Conservation (phyloP, 441 rosid genomes). For the Arabidopsis hybrid region DNA sequence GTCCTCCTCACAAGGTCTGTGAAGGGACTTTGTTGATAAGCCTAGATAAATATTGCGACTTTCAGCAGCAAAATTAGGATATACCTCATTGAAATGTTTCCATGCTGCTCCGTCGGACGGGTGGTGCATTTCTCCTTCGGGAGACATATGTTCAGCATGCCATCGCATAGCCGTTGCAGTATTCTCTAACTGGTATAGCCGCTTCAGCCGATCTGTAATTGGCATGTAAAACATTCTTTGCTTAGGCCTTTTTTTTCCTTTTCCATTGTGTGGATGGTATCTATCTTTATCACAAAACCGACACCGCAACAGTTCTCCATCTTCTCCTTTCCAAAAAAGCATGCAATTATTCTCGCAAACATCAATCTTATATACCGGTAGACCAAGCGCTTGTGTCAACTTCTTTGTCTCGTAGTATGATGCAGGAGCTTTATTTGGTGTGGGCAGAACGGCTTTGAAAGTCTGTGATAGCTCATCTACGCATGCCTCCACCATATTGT, state of each 20-base stretch:
- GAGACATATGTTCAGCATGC: slow-evolving; percentile 2
- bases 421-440: background rate
- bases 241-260: background rate
- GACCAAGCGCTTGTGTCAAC: background rate
- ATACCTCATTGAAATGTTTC: slow-evolving; percentile 8
- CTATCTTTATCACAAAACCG: background rate
- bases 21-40: background rate
- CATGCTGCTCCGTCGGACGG: background rate
- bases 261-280: background rate
- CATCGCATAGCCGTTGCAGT: background rate
- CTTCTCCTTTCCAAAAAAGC: background rate
- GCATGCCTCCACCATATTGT: background rate
- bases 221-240: slow-evolving; percentile 7
- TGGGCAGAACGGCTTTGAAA: background rate
- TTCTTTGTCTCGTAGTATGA: background rate
- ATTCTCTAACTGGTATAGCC: background rate
- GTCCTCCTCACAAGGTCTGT: too few relatives aligned
- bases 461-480: background rate
- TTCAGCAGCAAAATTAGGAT: background rate
- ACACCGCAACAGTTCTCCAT: background rate
- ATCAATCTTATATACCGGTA: slow-evolving; percentile 9
- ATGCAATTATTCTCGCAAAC: slow-evolving; percentile 13
- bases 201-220: background rate
- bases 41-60: background rate
- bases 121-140: slow-evolving; percentile 13